Conservation (phyloP, 2,329 filamentous ascomycete genomes). For the Fusarium sp. region DNA sequence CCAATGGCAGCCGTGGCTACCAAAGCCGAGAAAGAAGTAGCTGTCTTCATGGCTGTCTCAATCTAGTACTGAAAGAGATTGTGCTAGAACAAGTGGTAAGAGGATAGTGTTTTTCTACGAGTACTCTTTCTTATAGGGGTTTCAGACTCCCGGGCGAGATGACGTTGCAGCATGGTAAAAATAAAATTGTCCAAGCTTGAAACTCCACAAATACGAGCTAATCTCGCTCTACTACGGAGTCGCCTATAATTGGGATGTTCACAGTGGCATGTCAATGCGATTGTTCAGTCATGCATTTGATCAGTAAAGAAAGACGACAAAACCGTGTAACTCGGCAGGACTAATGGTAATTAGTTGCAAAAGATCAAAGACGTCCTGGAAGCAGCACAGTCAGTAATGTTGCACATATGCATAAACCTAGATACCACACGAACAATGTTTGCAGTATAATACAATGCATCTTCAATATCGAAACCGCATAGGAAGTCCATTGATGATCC, state of each 20-base stretch:
- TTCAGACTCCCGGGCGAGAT: not conserved
- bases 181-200: not conserved
- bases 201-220: slow-evolving; percentile 24
- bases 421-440: too few relatives aligned
- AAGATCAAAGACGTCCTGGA: too few relatives aligned
- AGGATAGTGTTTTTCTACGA: too few relatives aligned
- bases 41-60: not conserved
- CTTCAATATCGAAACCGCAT: too few relatives aligned
- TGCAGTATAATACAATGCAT: too few relatives aligned
- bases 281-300: not conserved
- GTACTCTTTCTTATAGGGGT: slow-evolving; percentile 9
- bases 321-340: too few relatives aligned
- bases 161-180: not conserved
- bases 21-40: slow-evolving; percentile 13
- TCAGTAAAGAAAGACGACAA: not conserved
- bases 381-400: too few relatives aligned
- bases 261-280: not conserved
- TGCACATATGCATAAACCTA: too few relatives aligned
- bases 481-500: not conserved
- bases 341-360: too few relatives aligned
- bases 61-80: not conserved
- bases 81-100: too few relatives aligned
- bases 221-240: slow-evolving; percentile 2
- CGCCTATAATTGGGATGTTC: not conserved
- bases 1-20: slow-evolving; percentile 9